Conservation (phyloP, 202 grass and related monocot genomes). For the Schoenoplectus triqueter region DNA sequence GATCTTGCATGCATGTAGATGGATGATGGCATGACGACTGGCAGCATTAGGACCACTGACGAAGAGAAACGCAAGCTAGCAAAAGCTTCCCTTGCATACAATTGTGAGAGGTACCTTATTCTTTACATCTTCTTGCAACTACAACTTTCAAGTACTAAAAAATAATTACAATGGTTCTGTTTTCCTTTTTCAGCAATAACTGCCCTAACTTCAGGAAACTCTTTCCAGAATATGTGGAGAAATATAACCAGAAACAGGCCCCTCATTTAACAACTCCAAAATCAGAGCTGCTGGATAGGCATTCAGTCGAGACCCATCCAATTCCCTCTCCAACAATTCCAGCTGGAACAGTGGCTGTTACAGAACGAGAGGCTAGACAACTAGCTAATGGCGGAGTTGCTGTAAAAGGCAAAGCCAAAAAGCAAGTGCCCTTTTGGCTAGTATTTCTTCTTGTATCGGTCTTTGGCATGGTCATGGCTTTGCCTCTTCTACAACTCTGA, state of each 20-base stretch:
- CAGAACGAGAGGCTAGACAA: conserved; percentile 21
- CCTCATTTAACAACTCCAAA: conserved; percentile 40
- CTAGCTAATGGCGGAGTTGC: conserved; percentile 20
- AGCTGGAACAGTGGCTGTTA: conserved; percentile 39
- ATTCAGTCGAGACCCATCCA: conserved; percentile 19
- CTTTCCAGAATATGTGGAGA: conserved; percentile 92
- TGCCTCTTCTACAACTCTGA: conserved; percentile 98
- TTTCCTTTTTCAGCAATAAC: conserved; percentile 74
- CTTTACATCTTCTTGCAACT: conserved; percentile 23
- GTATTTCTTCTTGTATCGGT: conserved; percentile 80
- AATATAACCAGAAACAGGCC: conserved; percentile 65
- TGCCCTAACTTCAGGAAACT: conserved; percentile 89
- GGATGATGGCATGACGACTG: conserved; percentile 92
- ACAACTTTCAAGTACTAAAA: background rate
- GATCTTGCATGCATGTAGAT: conserved; percentile 49
- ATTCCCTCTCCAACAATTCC: conserved; percentile 44
- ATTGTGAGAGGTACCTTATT: conserved; percentile 88
- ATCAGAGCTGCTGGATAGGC: conserved; percentile 45
- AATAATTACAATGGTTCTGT: background rate
- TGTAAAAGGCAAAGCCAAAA: conserved; percentile 61
- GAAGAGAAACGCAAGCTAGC: conserved; percentile 82
- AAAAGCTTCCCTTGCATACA: conserved; percentile 89
- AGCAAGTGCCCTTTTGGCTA: conserved; percentile 81
- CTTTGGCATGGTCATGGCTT: conserved; percentile 85
- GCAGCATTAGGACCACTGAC: conserved; percentile 85